Base-by-base conservation (phyloP, 805 yeast species). In the Candida broadrunensis region DNA sequence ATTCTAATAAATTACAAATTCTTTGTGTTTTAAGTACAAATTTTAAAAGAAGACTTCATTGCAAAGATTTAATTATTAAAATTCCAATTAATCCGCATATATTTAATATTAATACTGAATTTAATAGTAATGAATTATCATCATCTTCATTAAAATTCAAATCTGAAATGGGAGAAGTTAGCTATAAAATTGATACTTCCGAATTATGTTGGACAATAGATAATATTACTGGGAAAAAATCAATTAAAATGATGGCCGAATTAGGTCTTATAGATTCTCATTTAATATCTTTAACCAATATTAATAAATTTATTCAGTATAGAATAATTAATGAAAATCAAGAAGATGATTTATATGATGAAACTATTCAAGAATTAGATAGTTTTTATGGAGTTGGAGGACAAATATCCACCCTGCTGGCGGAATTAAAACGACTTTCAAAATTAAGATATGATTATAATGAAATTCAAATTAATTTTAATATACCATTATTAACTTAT, bases 151-250 rank as follows among this genome's bases (percentile, higher is more conserved):
- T 90, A 17, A 78, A 80, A 49, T 88, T 80, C 60, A 86, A 83
- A 52, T 72, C 93, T 4, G 81, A 81, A 48, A 49, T 73, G 25
- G 97, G 97, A 0, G 72, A 73, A 29, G 93, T 87, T 1, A 65
- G 76, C 9, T 86, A 82, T 56, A 81, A 81, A 43, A 73, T 93
- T 5, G 91, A 88, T 47, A 72, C 77, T 33, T 77, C 83, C 24
- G 79, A 78, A 39, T 61, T 90, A 2, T 58, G 83, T 1, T 90
- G 97, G 97, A 74, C 75, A 33, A 72, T 89, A 14, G 79, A 76
- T 3, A 70, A 81, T 16, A 61, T 88, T 41, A 79, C 78, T 15
- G 96, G 96, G 2, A 78, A 75, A 37, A 61, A 69, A 32, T 39
- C 55, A 2, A 71, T 72, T 26, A 63, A 75, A 17, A 77, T 84